Evolutionary conservation across 2,329 filamentous ascomycete species (phyloP), one percentile per base, ranked within the genome.

Genomic region (Trichoderma oligosporum): DNA sequence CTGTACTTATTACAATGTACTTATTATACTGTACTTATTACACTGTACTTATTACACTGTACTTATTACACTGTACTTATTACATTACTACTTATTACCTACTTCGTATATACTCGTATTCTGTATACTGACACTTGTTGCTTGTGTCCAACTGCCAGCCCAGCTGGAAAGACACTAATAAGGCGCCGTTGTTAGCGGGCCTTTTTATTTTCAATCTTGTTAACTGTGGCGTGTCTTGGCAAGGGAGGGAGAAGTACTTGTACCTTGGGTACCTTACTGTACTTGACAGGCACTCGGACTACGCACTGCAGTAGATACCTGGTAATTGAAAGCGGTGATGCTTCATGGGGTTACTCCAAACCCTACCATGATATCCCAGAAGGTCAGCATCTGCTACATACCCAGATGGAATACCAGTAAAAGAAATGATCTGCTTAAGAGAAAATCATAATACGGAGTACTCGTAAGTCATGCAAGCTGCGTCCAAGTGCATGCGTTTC

Each of bases 101-200:
- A n/a, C n/a, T n/a, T n/a, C n/a, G n/a, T n/a, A n/a, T n/a, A n/a
- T n/a, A n/a, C n/a, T n/a, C n/a, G n/a, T n/a, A n/a, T n/a, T n/a
- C n/a, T n/a, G n/a, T n/a, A n/a, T n/a, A n/a, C n/a, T n/a, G n/a
- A n/a, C n/a, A n/a, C n/a, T n/a, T n/a, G n/a, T n/a, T n/a, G n/a
- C n/a, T n/a, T n/a, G n/a, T n/a, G n/a, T n/a, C n/a, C n/a, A n/a
- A n/a, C n/a, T n/a, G n/a, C n/a, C 36, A 18, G 36, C 36, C 20
- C 38, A 41, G 38, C 36, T 41, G 22, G 38, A 41, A 20, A 5
- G 12, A 8, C 25, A 25, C 42, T 45, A 45, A 25, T 2, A 27
- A 49, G 31, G 46, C 46, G 46, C 46, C 46, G 46, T 49, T 49
- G 36, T 24, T 49, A 49, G 46, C 24, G 31, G 31, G 31, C 14